phyloP scores from a whole-genome alignment of 768 basidiomycete species.

The Suillus placidus region DNA sequence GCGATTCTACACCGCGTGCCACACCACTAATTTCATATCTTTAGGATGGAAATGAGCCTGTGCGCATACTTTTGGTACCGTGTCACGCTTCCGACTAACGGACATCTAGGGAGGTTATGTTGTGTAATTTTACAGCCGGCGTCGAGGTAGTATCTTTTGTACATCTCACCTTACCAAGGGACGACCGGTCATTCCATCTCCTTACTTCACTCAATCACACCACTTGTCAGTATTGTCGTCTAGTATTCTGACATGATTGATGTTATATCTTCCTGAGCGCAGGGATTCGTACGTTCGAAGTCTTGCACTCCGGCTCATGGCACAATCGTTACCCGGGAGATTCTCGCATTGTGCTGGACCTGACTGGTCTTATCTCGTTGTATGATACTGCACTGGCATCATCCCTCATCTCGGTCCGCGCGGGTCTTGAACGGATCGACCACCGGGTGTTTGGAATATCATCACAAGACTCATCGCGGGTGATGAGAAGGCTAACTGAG shows the following conservation, averaged over 20 bases:
- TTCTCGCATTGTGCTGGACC: constrained; percentile 45
- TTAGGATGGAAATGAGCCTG: constrained; percentile 54
- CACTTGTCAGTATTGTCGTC: neutral
- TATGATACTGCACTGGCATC: constrained; percentile 44
- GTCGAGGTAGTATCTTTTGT: constrained; percentile 43
- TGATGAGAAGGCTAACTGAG: constrained; percentile 10
- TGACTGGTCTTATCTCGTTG: constrained; percentile 44
- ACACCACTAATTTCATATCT: neutral
- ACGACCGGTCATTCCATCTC: neutral
- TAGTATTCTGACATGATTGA: neutral
- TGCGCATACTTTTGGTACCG: constrained; percentile 24
- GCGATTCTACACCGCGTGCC: neutral
- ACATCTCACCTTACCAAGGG: constrained; percentile 24
- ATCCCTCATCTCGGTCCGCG: constrained; percentile 21
- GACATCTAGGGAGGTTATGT: constrained; percentile 47
- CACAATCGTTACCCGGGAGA: constrained; percentile 48
- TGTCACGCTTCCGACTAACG: neutral
- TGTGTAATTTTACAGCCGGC: constrained; percentile 48
- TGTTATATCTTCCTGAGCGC: neutral
- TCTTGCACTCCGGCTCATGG: constrained; percentile 42
- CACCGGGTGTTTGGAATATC: constrained; percentile 20
- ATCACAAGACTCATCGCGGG: constrained; percentile 13
- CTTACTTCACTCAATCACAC: neutral
- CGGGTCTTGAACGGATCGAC: constrained; percentile 21
- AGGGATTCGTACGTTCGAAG: constrained; percentile 11